Conservation (phyloP, 176 grass and related monocot species). For the Zoysia pacifica region DNA sequence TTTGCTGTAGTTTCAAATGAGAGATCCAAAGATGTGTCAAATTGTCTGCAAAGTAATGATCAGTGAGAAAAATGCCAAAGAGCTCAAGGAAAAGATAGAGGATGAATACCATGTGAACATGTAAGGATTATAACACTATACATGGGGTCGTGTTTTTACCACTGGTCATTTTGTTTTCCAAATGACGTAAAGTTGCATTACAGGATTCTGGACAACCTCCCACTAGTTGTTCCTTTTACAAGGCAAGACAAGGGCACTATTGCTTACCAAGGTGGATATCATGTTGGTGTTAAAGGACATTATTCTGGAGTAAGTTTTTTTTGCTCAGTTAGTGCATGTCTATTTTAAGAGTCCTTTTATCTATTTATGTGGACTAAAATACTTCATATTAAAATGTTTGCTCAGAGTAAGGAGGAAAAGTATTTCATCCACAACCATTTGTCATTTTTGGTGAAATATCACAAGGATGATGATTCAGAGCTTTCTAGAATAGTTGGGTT, state of each 20-base stretch:
- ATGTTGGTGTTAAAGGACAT: conserved; percentile 60
- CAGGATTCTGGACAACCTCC: conserved; percentile 76
- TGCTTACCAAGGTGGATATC: conserved; percentile 61
- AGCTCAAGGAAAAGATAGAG: conserved; percentile 74
- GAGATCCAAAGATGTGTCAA: conserved; percentile 63
- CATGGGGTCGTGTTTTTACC: neutral
- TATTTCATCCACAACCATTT: conserved; percentile 67
- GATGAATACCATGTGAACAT: conserved; percentile 69
- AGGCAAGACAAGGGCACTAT: conserved; percentile 43
- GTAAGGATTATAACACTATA: conserved; percentile 31
- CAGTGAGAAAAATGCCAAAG: conserved; percentile 56
- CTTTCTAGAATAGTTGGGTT: conserved; percentile 65
- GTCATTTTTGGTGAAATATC: conserved; percentile 52
- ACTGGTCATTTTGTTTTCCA: conserved; percentile 6
- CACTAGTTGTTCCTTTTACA: conserved; percentile 53
- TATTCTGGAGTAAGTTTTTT: conserved; percentile 50
- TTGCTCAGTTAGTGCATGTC: conserved; percentile 18
- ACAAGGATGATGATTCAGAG: conserved; percentile 50
- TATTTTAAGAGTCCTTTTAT: neutral
- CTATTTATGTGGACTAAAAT: neutral
- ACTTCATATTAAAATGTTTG: conserved; percentile 6
- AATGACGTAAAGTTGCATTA: conserved; percentile 14
- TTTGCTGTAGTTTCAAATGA: conserved; percentile 55
- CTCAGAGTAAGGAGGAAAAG: conserved; percentile 63
- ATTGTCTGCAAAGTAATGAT: conserved; percentile 55